These are phyloP conservation scores for Omphalotus olearius DNA, from an alignment of 1,284 basidiomycete species.

Conservation along the genomic window DNA sequence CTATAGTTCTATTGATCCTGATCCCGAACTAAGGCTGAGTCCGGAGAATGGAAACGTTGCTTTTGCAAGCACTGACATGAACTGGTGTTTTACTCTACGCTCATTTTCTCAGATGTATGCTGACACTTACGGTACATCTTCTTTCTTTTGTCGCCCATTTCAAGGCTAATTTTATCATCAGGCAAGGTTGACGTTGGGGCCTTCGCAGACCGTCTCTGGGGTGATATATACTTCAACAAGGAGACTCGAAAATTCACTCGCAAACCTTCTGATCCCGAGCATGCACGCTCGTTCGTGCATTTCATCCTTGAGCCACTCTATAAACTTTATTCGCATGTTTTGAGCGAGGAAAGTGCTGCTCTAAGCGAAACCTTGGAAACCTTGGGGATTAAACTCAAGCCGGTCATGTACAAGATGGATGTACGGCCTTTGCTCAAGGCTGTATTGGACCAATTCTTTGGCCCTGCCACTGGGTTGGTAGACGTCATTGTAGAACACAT, in stretches of 20 bases:
- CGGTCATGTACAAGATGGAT: conserved; percentile 97
- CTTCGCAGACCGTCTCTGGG: conserved; percentile 92
- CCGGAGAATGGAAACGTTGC: conserved; percentile 97
- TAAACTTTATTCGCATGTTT: conserved; percentile 94
- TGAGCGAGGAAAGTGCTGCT: conserved; percentile 86
- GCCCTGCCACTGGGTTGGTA: conserved; percentile 81
- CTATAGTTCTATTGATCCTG: conserved; percentile 77
- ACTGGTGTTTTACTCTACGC: conserved; percentile 93
- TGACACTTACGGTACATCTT: conserved; percentile 71
- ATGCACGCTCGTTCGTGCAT: conserved; percentile 87
- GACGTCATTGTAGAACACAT: conserved; percentile 91
- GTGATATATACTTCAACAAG: conserved; percentile 92
- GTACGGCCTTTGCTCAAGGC: conserved; percentile 92
- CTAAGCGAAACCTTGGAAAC: conserved; percentile 79
- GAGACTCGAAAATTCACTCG: conserved; percentile 87
- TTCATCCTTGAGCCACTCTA: conserved; percentile 97
- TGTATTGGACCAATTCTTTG: conserved; percentile 95
- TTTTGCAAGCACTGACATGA: conserved; percentile 96
- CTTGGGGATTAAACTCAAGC: conserved; percentile 86
- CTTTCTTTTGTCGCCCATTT: background rate
- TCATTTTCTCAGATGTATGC: conserved; percentile 98
- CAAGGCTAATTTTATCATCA: conserved; percentile 21
- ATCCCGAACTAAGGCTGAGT: conserved; percentile 83
- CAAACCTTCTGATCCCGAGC: conserved; percentile 78
- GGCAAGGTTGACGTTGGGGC: conserved; percentile 60